These are phyloP conservation scores for Rhinocladiella mackenziei DNA, from an alignment of 2,329 filamentous ascomycete species.

Conservation along the genomic window DNA sequence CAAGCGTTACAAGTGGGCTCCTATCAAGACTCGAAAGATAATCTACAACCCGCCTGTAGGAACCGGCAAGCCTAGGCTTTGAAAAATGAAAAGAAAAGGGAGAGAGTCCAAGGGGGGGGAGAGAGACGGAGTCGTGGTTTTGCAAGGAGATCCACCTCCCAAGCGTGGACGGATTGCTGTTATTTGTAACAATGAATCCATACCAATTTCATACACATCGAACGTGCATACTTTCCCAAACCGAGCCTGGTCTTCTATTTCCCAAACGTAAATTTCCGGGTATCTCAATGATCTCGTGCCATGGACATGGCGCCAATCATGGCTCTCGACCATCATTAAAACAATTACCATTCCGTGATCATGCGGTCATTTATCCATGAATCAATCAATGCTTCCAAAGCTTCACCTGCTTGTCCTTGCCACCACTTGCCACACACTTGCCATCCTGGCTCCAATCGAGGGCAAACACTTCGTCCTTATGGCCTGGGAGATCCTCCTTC, in stretches of 20 bases:
- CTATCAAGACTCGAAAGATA: slow-evolving; percentile 93
- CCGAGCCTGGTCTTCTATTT: background rate
- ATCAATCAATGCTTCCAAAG: slow-evolving; percentile 57
- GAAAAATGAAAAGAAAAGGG: slow-evolving; percentile 1
- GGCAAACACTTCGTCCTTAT: slow-evolving; percentile 89
- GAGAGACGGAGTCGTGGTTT: too few relatives aligned
- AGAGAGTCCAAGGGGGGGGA: background rate
- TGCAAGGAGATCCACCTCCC: too few relatives aligned
- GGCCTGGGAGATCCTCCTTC: slow-evolving; percentile 76
- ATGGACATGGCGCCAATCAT: too few relatives aligned
- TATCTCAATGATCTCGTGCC: too few relatives aligned
- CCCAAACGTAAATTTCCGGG: background rate
- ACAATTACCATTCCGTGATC: background rate
- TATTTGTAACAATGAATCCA: slow-evolving; percentile 18
- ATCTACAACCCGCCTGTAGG: slow-evolving; percentile 60
- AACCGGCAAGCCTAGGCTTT: background rate
- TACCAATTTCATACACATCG: slow-evolving; percentile 13
- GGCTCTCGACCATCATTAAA: too few relatives aligned
- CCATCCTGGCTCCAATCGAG: slow-evolving; percentile 95
- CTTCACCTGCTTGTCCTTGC: slow-evolving; percentile 76
- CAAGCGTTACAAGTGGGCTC: slow-evolving; percentile 99
- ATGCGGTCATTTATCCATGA: background rate
- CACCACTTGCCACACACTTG: slow-evolving; percentile 80
- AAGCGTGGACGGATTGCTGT: slow-evolving; percentile 9
- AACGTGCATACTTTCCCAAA: slow-evolving; percentile 2